Evolutionary conservation across 768 basidiomycete species (phyloP).

Genomic region (Phlebiopsis gigantea): DNA sequence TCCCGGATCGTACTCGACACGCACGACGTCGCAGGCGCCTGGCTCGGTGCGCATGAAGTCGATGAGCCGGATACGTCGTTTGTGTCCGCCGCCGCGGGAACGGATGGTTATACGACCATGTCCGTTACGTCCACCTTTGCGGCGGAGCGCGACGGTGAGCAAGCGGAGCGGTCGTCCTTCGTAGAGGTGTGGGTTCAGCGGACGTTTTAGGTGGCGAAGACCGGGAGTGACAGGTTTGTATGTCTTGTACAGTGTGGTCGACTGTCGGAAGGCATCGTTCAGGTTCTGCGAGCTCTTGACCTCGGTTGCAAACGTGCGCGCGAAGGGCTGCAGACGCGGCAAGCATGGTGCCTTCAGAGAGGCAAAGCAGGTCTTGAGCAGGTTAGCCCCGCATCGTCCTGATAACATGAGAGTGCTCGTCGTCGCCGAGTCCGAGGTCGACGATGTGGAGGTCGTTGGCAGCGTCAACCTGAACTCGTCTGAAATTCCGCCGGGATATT

Average conservation of each 20-base stretch:
- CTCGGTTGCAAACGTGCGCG: constrained; percentile 34
- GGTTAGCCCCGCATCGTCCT: constrained; percentile 36
- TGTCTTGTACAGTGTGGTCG: constrained; percentile 67
- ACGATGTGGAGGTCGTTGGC: constrained; percentile 3
- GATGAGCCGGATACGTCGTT: constrained; percentile 75
- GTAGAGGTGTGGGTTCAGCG: constrained; percentile 78
- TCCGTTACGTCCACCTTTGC: constrained; percentile 81
- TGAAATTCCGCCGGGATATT: constrained; percentile 4
- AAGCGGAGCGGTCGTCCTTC: constrained; percentile 78
- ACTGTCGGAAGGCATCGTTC: constrained; percentile 43
- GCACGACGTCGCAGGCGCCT: constrained; percentile 83
- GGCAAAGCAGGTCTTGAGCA: constrained; percentile 34
- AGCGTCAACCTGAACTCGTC: neutral
- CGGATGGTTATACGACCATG: constrained; percentile 85
- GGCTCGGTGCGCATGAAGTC: constrained; percentile 80
- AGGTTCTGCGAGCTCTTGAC: constrained; percentile 26
- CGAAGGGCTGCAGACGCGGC: constrained; percentile 16
- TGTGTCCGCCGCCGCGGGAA: constrained; percentile 88
- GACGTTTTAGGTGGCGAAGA: constrained; percentile 82
- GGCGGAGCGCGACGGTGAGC: constrained; percentile 78
- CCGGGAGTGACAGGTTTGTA: constrained; percentile 87
- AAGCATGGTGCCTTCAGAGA: constrained; percentile 20
- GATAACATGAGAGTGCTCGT: constrained; percentile 33
- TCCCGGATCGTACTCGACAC: constrained; percentile 96
- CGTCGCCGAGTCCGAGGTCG: neutral